Evolutionary conservation across 306 rosid genomes (phyloP), one percentile per base, ranked within the genome.

Genomic region (Lithocarpus polystachyus): DNA sequence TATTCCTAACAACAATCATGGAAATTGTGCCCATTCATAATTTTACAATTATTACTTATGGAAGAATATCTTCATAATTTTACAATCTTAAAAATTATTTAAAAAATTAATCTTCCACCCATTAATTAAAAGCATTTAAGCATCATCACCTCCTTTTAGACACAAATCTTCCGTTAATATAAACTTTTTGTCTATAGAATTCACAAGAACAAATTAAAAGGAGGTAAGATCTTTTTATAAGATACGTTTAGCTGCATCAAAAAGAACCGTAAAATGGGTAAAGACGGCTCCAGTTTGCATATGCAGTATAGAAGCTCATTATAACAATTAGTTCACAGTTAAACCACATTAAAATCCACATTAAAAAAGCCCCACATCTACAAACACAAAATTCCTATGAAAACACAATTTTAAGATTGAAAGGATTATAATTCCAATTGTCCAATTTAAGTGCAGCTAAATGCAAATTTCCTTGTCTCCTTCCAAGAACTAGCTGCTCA

Each of bases 81-180:
- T 28, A 35, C 80, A 75, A 54, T 76, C 52, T 53, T 51, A 23
- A 71, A 23, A 64, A 6, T 35, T 8, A 19, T 4, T 68, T 73
- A 33, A 73, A 74, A 56, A 26, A 17, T 24, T 75, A 7, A 57
- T 61, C 33, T 29, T 37, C 28, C 61, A 73, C 68, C 73, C 29
- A 73, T 22, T 55, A n/a, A 82, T 24, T 18, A 45, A 37, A n/a
- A 45, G 19, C 69, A 55, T 71, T 26, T 69, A 55, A 76, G 72
- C 75, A 68, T 17, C 14, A 60, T 77, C 74, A 73, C 24, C 72
- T 28, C 54, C 20, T 19, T 67, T 9, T 22, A 19, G 48, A 33
- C 72, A 31, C 12, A 31, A 15, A 18, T 31, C 35, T 8, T 67
- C 52, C 52, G 19, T 12, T 35, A 67, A 6, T 22, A 60, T 10